Conservation (phyloP, 1,284 basidiomycete species). For the Irpex rosettiformis region DNA sequence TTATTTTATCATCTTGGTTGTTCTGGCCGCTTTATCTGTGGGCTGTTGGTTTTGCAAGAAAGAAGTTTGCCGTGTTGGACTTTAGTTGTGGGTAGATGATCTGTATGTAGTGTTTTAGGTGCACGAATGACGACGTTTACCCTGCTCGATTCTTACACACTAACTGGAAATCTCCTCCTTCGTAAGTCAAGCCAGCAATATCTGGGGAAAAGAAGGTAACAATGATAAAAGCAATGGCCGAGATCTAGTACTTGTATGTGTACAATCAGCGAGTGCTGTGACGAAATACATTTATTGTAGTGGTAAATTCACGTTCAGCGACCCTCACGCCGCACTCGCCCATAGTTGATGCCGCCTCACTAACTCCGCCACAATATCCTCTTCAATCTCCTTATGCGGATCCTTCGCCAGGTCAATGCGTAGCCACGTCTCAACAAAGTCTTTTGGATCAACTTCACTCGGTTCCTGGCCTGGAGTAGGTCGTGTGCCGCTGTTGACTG, state of each 20-base stretch:
- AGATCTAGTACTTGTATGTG: too few relatives aligned
- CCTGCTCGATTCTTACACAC: not conserved
- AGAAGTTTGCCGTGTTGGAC: not conserved
- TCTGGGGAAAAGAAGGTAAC: too few relatives aligned
- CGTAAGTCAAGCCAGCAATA: too few relatives aligned
- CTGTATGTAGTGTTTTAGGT: not conserved
- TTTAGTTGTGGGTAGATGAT: not conserved
- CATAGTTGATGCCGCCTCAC: slow-evolving; percentile 73
- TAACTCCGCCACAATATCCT: slow-evolving; percentile 82
- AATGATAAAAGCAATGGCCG: too few relatives aligned
- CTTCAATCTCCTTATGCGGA: slow-evolving; percentile 82
- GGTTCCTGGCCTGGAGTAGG: slow-evolving; percentile 7
- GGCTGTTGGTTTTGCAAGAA: not conserved
- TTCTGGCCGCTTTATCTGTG: not conserved
- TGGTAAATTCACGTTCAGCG: too few relatives aligned
- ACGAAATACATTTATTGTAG: too few relatives aligned
- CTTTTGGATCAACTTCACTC: slow-evolving; percentile 7
- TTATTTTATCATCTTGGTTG: not conserved
- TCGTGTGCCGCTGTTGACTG: slow-evolving; percentile 29
- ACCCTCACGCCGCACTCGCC: slow-evolving; percentile 36
- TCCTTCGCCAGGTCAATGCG: slow-evolving; percentile 50
- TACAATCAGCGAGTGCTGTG: too few relatives aligned
- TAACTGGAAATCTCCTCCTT: not conserved
- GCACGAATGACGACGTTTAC: not conserved
- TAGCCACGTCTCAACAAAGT: slow-evolving; percentile 71